A percentile compares a stretch with the other conserved stretches of the same genome.
phyloP scores from a whole-genome alignment of 2,329 filamentous ascomycete species.

The Fusarium nanum region DNA sequence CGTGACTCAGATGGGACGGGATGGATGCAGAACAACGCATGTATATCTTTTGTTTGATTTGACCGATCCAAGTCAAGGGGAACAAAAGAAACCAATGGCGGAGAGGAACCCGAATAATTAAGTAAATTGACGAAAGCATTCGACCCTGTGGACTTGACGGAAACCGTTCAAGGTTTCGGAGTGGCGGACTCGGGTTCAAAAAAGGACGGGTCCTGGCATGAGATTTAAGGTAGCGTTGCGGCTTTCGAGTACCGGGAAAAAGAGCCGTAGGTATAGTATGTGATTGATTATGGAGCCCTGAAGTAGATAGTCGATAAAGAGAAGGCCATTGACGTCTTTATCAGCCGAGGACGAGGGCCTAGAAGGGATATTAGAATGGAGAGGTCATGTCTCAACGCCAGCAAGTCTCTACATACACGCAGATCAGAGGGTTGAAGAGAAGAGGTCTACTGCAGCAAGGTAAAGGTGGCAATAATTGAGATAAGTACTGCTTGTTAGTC shows the following conservation, averaged over 20 bases:
- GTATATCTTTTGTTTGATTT: slow-evolving; percentile 4
- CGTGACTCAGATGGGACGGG: slow-evolving; percentile 19
- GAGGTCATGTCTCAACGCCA: slow-evolving; percentile 5
- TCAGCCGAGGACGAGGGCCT: slow-evolving; percentile 33
- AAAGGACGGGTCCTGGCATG: slow-evolving; percentile 19
- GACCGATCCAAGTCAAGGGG: not conserved
- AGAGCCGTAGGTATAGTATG: slow-evolving; percentile 33
- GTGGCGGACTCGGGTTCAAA: slow-evolving; percentile 30
- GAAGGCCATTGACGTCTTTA: slow-evolving; percentile 5
- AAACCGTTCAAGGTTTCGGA: slow-evolving; percentile 15
- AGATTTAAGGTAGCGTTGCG: slow-evolving; percentile 20
- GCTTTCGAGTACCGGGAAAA: slow-evolving; percentile 20
- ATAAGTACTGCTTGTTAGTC: not conserved
- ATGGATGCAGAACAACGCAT: not conserved
- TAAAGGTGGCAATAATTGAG: slow-evolving; percentile 10
- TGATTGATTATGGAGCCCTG: not conserved
- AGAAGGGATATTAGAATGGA: slow-evolving; percentile 14
- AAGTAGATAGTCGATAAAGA: not conserved
- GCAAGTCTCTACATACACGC: not conserved
- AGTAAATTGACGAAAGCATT: slow-evolving; percentile 13
- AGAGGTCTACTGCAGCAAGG: slow-evolving; percentile 1
- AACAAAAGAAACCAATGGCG: slow-evolving; percentile 3
- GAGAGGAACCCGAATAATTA: not conserved
- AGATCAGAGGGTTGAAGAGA: slow-evolving; percentile 8
- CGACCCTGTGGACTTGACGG: slow-evolving; percentile 10